Evolutionary conservation across 257 asterid species (phyloP), one percentile per base, ranked within the genome.

Genomic region (Euphrasia confusa): DNA sequence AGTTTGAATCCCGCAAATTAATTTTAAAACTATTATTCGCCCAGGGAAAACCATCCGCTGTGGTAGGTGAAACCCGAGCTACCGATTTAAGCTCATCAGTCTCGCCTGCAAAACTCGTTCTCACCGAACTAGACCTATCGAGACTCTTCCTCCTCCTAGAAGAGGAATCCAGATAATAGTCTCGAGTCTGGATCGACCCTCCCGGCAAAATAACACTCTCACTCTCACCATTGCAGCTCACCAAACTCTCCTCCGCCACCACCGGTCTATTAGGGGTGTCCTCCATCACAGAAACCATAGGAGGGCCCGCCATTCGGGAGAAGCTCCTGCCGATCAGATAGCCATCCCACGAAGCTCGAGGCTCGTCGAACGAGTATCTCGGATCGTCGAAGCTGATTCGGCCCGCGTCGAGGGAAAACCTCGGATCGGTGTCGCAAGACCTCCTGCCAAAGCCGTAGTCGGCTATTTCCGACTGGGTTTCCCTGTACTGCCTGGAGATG

Each of bases 341-440:
- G 21, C 95, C 99, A 59, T 92, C 99, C 83, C 99, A 93, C 11
- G 97, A 86, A 42, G 97, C 99, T 55, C 99, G 79, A 21, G 96
- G 96, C 87, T 93, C 94, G 4, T 93, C 97, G 5, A 89, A 83
- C 0, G 99, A 89, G 60, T 82, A 89, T 67, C 99, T 74, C 0
- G 95, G 82, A 72, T 87, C 99, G 58, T 93, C 97, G 15, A 89
- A 77, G 74, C 96, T 85, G 60, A 92, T 84, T 73, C 99, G 72
- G 7, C 86, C 95, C 14, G 90, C 95, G 66, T 92, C 99, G 2
- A 92, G 96, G 0, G 99, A 93, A 32, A 89, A 93, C 39, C 99
- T 73, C 0, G 99, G 96, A 68, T 85, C 96, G 3, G 87, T 82
- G 69, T 89, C 99, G 54, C 99, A 93, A 27, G 99, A 93, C 63